Conservation (phyloP, 495 filamentous ascomycete genomes). For the Ramalina intermedia region DNA sequence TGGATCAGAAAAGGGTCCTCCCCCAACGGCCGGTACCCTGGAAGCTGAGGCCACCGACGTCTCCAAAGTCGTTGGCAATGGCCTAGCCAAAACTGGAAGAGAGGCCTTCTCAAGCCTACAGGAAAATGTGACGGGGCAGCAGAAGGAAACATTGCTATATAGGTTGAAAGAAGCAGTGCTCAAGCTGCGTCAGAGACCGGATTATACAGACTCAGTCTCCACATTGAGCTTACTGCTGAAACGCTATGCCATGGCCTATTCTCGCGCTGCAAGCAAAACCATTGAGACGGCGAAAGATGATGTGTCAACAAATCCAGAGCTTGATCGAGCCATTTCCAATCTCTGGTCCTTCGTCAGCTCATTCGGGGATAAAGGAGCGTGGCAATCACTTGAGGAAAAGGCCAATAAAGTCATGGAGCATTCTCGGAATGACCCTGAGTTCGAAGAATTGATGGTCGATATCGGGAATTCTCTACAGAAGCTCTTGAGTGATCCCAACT, state of each 20-base stretch:
- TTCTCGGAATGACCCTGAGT: constrained; percentile 63
- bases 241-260: constrained; percentile 64
- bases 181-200: constrained; percentile 56
- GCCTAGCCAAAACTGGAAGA: constrained; percentile 47
- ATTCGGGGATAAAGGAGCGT: constrained; percentile 61
- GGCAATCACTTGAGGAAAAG: constrained; percentile 54
- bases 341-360: constrained; percentile 65
- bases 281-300: constrained; percentile 50
- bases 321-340: constrained; percentile 60
- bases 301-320: constrained; percentile 53
- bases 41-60: constrained; percentile 48
- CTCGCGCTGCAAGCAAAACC: constrained; percentile 50
- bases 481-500: constrained; percentile 73
- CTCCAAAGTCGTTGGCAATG: constrained; percentile 45
- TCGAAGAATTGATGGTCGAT: constrained; percentile 61
- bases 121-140: constrained; percentile 52
- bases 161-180: constrained; percentile 64
- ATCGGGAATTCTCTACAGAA: constrained; percentile 59
- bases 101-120: constrained; percentile 50
- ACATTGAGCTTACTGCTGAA: constrained; percentile 62
- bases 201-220: constrained; percentile 76
- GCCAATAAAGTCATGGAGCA: constrained; percentile 59
- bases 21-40: constrained; percentile 44
- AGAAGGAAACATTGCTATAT: constrained; percentile 56
- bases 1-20: constrained; percentile 37